Evolutionary conservation across 495 filamentous ascomycete species (phyloP).

Genomic region (Podospora didyma): DNA sequence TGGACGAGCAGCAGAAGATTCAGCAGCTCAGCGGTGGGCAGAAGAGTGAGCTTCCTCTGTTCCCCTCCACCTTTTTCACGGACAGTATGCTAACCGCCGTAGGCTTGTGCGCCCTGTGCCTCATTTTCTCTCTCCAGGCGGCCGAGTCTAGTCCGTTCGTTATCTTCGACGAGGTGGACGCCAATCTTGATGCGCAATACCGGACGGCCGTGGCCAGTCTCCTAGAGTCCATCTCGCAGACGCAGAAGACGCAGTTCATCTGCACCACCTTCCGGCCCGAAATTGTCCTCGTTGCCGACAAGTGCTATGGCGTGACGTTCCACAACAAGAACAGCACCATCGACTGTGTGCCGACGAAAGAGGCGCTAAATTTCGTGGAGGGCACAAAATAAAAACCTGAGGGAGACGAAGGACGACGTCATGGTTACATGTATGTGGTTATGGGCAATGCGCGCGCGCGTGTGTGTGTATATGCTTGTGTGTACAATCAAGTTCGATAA

Average conservation of each 20-base stretch:
- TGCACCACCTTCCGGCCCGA: conserved; percentile 96
- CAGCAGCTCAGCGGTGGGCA: conserved; percentile 96
- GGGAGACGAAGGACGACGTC: no score
- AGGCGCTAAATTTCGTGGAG: conserved; percentile 91
- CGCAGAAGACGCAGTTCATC: conserved; percentile 65
- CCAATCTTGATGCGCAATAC: conserved; percentile 97
- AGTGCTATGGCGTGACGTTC: conserved; percentile 96
- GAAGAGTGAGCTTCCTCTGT: conserved; percentile 67
- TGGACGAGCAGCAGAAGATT: conserved; percentile 95
- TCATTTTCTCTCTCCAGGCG: conserved; percentile 98
- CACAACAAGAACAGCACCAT: conserved; percentile 89
- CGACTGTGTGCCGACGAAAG: conserved; percentile 79
- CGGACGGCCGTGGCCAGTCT: conserved; percentile 88
- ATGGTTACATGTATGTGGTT: neutral
- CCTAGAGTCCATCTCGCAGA: conserved; percentile 68
- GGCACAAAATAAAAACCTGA: conserved; percentile 39
- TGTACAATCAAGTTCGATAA: no score
- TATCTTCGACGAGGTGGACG: conserved; percentile 98
- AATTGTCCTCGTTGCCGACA: conserved; percentile 91
- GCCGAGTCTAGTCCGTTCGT: conserved; percentile 98
- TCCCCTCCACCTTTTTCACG: neutral
- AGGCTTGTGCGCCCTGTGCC: conserved; percentile 91
- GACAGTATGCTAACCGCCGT: neutral
- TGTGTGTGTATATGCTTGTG: no score
- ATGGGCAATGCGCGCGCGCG: neutral